phyloP scores from a whole-genome alignment of 305 asterid species.

The Euphrasia arctica region DNA sequence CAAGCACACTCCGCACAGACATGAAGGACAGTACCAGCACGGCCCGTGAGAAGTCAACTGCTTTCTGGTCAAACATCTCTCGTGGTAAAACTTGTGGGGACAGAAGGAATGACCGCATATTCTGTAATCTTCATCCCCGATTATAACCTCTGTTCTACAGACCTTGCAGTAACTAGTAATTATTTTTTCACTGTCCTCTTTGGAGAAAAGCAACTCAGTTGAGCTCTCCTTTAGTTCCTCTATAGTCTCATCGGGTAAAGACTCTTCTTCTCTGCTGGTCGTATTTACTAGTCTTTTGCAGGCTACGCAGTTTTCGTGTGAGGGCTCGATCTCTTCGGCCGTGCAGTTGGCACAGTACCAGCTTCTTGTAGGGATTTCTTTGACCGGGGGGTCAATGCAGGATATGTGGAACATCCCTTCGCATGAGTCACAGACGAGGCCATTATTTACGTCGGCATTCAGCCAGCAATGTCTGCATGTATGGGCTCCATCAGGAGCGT shows the following conservation, averaged over 20 bases:
- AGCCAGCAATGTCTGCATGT: conserved; percentile 58
- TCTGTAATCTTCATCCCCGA: conserved; percentile 41
- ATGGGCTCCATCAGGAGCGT: conserved; percentile 29
- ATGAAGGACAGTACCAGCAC: conserved; percentile 94
- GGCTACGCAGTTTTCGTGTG: conserved; percentile 72
- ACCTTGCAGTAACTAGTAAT: conserved; percentile 44
- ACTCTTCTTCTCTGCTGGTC: conserved; percentile 37
- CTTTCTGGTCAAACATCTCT: conserved; percentile 60
- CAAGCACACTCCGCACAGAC: conserved; percentile 81
- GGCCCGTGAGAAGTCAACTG: conserved; percentile 59
- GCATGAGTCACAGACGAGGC: conserved; percentile 86
- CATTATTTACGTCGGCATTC: conserved; percentile 59
- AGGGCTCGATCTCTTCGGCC: conserved; percentile 55
- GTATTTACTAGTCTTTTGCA: conserved; percentile 60
- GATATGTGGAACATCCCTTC: conserved; percentile 81
- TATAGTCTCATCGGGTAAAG: conserved; percentile 26
- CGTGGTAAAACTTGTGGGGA: conserved; percentile 82
- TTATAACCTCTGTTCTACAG: conserved; percentile 48
- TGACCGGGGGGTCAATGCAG: conserved; percentile 69
- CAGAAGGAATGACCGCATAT: conserved; percentile 81
- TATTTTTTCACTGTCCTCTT: conserved; percentile 31
- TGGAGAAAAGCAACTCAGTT: conserved; percentile 36
- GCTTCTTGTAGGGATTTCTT: conserved; percentile 66
- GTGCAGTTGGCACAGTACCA: conserved; percentile 84
- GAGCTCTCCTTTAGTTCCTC: conserved; percentile 60